phyloP scores from a whole-genome alignment of 2,329 filamentous ascomycete genomes.

The Fusarium dimerum region DNA sequence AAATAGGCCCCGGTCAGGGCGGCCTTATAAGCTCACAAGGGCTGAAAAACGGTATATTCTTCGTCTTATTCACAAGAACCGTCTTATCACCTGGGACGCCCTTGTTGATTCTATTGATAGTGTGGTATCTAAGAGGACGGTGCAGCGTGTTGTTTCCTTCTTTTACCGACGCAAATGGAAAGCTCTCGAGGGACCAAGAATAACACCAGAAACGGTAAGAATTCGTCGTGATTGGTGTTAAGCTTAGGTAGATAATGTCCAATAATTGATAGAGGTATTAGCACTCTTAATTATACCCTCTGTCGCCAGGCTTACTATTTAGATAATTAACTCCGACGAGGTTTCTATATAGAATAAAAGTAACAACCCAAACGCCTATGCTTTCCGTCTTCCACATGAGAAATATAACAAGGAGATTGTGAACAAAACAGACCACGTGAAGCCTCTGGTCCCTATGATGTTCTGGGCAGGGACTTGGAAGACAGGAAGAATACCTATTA shows the following conservation, averaged over 20 bases:
- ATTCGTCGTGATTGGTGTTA: neutral
- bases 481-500: neutral
- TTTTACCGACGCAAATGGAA: neutral
- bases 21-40: neutral
- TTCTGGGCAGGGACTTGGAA: conserved; percentile 3
- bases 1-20: neutral
- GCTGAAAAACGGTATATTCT: neutral
- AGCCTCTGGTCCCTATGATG: conserved; percentile 1
- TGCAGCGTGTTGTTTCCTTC: neutral
- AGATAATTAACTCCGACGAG: neutral
- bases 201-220: neutral
- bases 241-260: neutral
- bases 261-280: neutral
- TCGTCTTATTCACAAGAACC: neutral
- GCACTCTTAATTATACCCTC: neutral
- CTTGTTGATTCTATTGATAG: neutral
- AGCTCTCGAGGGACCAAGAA: neutral
- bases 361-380: neutral
- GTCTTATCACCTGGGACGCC: neutral
- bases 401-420: neutral
- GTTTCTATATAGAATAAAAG: neutral
- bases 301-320: neutral
- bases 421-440: neutral
- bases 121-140: neutral
- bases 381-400: neutral